Evolutionary conservation across 2,329 filamentous ascomycete genomes (phyloP).

Genomic region (Pseudocercospora macadamiae): DNA sequence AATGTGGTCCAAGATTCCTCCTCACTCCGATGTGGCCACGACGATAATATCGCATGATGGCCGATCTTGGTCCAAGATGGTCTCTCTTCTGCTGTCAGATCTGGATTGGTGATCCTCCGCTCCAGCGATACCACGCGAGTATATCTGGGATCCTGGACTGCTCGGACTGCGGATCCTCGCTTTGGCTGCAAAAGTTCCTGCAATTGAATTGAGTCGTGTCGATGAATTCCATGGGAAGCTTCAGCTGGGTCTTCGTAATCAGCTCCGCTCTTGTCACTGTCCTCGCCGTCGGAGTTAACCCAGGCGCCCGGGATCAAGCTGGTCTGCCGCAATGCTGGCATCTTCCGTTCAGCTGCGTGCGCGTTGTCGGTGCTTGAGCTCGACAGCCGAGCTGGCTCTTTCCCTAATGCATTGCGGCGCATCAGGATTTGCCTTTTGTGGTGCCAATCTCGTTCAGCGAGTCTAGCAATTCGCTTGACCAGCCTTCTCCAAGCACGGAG

Average conservation of each 20-base stretch:
- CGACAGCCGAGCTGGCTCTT: neutral
- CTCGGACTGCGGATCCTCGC: neutral
- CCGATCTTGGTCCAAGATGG: slow-evolving; percentile 11
- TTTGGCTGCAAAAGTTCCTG: slow-evolving; percentile 1
- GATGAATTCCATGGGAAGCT: neutral
- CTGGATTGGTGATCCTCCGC: neutral
- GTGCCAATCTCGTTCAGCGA: neutral
- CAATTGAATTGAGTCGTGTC: neutral
- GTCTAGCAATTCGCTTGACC: neutral
- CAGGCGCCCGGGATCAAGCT: neutral
- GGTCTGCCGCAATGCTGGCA: neutral
- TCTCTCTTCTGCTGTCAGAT: neutral
- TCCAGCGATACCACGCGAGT: neutral
- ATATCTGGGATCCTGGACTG: neutral
- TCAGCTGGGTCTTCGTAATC: neutral
- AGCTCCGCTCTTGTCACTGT: neutral
- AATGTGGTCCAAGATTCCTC: neutral
- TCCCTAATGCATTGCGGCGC: neutral
- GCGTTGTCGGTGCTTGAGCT: neutral
- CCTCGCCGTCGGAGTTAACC: neutral
- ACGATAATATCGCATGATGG: slow-evolving; percentile 9
- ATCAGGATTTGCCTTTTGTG: neutral
- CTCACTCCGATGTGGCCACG: slow-evolving; percentile 2
- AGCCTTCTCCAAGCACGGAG: neutral
- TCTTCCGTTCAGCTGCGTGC: neutral